These are phyloP conservation scores for Dicorynia guianensis DNA, from an alignment of 306 rosid genomes.

Conservation along the genomic window DNA sequence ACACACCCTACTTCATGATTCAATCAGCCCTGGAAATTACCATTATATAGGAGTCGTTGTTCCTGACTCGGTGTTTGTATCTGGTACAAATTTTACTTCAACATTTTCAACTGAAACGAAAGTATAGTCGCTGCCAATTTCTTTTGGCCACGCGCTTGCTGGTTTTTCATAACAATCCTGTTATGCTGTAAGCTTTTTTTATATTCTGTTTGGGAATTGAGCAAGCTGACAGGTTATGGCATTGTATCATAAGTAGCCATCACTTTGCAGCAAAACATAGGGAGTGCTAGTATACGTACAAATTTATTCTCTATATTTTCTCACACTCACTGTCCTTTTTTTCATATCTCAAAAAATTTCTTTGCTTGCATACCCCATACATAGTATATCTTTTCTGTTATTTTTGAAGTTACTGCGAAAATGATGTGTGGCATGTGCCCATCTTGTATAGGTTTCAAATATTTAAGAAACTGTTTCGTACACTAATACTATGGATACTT, in stretches of 20 bases:
- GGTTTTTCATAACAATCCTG: no score
- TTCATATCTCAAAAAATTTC: no score
- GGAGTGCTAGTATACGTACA: not conserved
- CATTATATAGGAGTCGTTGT: no score
- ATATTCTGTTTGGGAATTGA: not conserved
- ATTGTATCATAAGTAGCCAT: not conserved
- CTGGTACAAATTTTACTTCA: not conserved
- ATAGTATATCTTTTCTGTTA: no score
- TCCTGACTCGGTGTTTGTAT: not conserved
- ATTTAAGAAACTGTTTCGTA: no score
- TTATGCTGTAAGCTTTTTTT: not conserved
- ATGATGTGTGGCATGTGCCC: no score
- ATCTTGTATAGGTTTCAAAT: no score
- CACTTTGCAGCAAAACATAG: conserved; percentile 31
- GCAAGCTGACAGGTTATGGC: not conserved
- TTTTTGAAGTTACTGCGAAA: no score
- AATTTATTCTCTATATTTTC: not conserved
- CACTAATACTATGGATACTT: no score
- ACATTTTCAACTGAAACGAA: no score
- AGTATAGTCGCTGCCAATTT: not conserved
- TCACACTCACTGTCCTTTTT: not conserved
- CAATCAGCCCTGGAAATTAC: no score
- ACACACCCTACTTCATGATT: not conserved
- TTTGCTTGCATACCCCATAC: no score
- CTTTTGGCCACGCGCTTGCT: not conserved